Conservation (phyloP, 2,329 filamentous ascomycete species). For the Aspergillus pseudoterreus region DNA sequence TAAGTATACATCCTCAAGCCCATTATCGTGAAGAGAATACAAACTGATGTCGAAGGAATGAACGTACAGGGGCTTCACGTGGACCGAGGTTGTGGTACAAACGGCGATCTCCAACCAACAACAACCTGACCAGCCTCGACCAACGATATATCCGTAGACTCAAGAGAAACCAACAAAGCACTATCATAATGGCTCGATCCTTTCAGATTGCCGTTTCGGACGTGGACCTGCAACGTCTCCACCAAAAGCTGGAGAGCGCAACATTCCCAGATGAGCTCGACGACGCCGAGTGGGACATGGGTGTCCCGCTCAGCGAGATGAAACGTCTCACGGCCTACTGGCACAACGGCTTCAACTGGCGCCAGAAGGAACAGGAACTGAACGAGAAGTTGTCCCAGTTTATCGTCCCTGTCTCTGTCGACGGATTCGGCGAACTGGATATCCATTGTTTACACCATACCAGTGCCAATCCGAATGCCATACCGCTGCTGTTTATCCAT, state of each 20-base stretch:
- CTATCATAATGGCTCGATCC: constrained; percentile 17
- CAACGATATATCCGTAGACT: too few relatives aligned
- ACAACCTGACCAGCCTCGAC: not conserved
- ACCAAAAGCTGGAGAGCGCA: constrained; percentile 52
- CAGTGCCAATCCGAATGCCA: constrained; percentile 49
- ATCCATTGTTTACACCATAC: constrained; percentile 64
- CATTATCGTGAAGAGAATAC: too few relatives aligned
- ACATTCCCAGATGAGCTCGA: constrained; percentile 58
- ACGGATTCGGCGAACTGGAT: constrained; percentile 57
- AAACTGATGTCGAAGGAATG: not conserved
- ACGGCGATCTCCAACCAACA: not conserved
- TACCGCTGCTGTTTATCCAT: constrained; percentile 66
- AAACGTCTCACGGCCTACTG: constrained; percentile 58
- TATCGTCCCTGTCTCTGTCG: constrained; percentile 50
- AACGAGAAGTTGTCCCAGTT: constrained; percentile 60
- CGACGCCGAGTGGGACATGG: constrained; percentile 53
- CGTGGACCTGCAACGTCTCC: constrained; percentile 50
- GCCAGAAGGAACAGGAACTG: constrained; percentile 54
- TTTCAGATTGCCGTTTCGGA: constrained; percentile 54
- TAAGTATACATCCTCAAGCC: too few relatives aligned
- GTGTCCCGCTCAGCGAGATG: constrained; percentile 54
- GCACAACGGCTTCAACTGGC: constrained; percentile 59
- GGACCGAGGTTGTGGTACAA: constrained; percentile 2
- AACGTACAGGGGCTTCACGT: not conserved
- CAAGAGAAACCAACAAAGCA: not conserved